Percentiles rank a stretch among this genome's conserved stretches.
Evolutionary conservation across 2,329 filamentous ascomycete genomes (phyloP).

Genomic region (Pseudogymnoascus sp.): DNA sequence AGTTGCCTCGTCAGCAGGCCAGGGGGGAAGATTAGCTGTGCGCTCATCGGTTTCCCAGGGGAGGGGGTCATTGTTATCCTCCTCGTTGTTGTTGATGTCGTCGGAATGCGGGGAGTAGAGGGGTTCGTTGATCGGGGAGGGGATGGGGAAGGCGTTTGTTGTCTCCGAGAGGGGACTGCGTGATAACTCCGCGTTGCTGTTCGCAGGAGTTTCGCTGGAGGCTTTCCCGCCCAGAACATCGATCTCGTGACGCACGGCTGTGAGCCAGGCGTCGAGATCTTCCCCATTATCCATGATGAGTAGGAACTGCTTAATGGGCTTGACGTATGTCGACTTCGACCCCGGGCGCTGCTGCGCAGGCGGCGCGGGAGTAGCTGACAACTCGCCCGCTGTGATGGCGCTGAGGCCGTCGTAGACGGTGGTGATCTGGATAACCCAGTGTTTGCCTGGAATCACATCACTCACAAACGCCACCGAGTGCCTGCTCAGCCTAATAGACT

Average conservation of each 20-base stretch:
- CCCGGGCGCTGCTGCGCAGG: constrained; percentile 31
- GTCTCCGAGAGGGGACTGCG: neutral
- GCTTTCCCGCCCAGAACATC: constrained; percentile 57
- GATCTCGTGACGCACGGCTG: constrained; percentile 59
- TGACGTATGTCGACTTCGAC: constrained; percentile 43
- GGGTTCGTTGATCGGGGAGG: no score
- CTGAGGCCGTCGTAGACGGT: constrained; percentile 54
- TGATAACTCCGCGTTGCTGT: neutral
- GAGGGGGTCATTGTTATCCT: neutral
- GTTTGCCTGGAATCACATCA: constrained; percentile 69
- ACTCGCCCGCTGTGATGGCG: neutral
- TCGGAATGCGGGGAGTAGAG: neutral
- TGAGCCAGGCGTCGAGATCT: constrained; percentile 71
- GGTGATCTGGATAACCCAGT: constrained; percentile 67
- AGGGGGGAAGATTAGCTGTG: neutral
- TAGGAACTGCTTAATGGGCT: constrained; percentile 49
- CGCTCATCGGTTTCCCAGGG: neutral
- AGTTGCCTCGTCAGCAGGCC: neutral
- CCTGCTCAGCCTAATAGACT: constrained; percentile 61
- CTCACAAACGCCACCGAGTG: constrained; percentile 73
- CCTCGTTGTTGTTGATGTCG: neutral
- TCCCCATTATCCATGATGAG: constrained; percentile 65
- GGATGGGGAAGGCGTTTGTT: neutral
- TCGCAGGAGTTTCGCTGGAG: neutral
- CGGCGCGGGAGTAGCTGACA: constrained; percentile 39